Conservation (phyloP, 805 yeast genomes). For the Metschnikowia drakensbergensis region DNA sequence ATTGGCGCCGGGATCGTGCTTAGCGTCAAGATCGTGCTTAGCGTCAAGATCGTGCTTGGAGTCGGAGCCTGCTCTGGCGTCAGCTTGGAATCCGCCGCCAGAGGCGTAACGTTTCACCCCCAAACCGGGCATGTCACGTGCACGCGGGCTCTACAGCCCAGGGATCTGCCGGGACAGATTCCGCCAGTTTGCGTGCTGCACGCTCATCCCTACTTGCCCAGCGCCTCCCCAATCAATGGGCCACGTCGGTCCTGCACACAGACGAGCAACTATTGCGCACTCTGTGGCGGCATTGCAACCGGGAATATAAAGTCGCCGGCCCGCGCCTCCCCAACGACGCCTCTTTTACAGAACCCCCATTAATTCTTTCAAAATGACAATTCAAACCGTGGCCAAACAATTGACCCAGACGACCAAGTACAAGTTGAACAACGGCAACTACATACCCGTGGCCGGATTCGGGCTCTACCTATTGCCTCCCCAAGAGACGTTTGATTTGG, state of each 20-base stretch:
- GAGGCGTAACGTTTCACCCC: too few species aligned
- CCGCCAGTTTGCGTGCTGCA: too few species aligned
- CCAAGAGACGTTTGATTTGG: constrained; percentile 39
- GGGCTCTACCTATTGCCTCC: constrained; percentile 50
- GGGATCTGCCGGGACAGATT: too few species aligned
- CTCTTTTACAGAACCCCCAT: not conserved
- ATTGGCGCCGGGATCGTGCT: too few species aligned
- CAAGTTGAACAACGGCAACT: constrained; percentile 51
- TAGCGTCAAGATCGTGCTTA: too few species aligned
- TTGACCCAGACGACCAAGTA: constrained; percentile 33
- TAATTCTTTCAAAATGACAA: constrained; percentile 28
- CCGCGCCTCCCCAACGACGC: not conserved
- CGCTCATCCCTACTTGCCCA: too few species aligned
- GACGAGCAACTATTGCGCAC: constrained; percentile 2
- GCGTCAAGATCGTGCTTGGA: too few species aligned
- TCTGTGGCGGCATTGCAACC: constrained; percentile 2
- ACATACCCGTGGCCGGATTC: constrained; percentile 54
- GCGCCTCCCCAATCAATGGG: too few species aligned
- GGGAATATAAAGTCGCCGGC: constrained; percentile 2
- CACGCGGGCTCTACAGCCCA: too few species aligned
- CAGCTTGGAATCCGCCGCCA: too few species aligned
- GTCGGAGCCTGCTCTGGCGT: too few species aligned
- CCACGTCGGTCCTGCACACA: not conserved
- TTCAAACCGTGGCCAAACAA: constrained; percentile 32
- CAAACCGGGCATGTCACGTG: too few species aligned